Evolutionary conservation across 352 stramenopile genomes (phyloP).

Genomic region (Blastocystis sp.): DNA sequence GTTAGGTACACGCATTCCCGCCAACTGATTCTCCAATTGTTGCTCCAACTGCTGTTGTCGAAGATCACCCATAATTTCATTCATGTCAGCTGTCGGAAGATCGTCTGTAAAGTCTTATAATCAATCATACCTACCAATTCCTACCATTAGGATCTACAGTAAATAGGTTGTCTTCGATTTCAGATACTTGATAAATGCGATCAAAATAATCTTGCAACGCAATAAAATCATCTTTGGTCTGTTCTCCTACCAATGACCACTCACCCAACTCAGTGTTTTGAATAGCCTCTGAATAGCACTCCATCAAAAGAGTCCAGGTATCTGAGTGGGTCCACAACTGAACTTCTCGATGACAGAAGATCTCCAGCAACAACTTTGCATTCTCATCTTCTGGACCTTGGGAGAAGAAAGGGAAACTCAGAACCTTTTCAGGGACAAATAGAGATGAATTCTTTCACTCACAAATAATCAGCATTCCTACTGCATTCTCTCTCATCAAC

Average conservation of each 20-base stretch:
- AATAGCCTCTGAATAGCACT: not conserved
- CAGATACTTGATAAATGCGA: not conserved
- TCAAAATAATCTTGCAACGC: constrained; percentile 17
- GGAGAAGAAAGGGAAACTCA: not conserved
- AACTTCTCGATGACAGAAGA: constrained; percentile 1
- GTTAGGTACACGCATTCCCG: constrained; percentile 1
- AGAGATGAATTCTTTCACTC: not conserved
- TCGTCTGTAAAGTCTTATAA: constrained; percentile 24
- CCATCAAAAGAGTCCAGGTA: constrained; percentile 22
- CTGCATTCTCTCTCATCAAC: not conserved
- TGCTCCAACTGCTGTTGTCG: not conserved
- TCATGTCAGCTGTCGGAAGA: not conserved
- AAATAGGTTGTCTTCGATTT: constrained; percentile 14
- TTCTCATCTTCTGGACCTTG: not conserved
- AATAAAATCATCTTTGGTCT: not conserved
- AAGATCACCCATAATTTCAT: not conserved
- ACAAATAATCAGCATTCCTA: not conserved
- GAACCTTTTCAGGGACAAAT: not conserved
- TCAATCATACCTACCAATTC: not conserved
- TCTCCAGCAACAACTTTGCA: not conserved
- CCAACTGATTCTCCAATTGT: constrained; percentile 23
- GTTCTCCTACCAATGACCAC: not conserved
- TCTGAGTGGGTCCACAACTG: not conserved
- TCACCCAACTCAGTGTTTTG: not conserved
- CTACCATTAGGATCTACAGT: constrained; percentile 17